Evolutionary conservation across 2,329 filamentous ascomycete genomes (phyloP).

Genomic region (Pezicula radicicola): DNA sequence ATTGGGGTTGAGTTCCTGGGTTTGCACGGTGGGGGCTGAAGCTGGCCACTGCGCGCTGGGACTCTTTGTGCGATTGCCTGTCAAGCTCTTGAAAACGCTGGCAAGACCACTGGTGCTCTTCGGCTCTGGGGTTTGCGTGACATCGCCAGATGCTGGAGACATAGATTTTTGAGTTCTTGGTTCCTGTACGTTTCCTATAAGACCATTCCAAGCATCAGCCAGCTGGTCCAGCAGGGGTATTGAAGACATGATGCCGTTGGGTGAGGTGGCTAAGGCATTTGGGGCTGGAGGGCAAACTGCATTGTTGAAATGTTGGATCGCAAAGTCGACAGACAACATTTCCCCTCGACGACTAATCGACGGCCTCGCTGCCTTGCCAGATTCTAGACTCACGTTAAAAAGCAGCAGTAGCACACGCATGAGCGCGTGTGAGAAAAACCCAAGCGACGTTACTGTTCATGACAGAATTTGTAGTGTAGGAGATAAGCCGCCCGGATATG

Average conservation of each 20-base stretch:
- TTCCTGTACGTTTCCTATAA: not conserved
- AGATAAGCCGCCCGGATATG: not conserved
- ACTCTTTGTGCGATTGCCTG: slow-evolving; percentile 49
- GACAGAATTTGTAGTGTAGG: not conserved
- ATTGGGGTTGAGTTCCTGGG: slow-evolving; percentile 39
- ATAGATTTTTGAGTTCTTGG: slow-evolving; percentile 39
- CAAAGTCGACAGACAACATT: not conserved
- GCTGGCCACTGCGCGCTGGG: slow-evolving; percentile 34
- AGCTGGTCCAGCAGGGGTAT: not conserved
- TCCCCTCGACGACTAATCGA: not conserved
- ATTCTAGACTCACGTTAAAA: slow-evolving; percentile 4
- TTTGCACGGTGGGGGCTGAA: slow-evolving; percentile 35
- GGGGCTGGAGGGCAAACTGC: too few relatives aligned
- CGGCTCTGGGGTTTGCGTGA: slow-evolving; percentile 50
- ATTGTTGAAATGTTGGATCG: not conserved
- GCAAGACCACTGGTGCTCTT: slow-evolving; percentile 55
- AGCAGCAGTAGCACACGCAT: slow-evolving; percentile 4
- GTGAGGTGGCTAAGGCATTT: too few relatives aligned
- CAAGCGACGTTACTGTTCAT: slow-evolving; percentile 7
- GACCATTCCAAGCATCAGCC: not conserved
- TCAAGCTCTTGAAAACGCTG: slow-evolving; percentile 61
- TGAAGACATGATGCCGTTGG: not conserved
- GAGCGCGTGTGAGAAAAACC: slow-evolving; percentile 3
- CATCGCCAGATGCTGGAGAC: slow-evolving; percentile 59
- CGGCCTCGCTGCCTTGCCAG: too few relatives aligned